Evolutionary conservation across 2,329 filamentous ascomycete species (phyloP).

Genomic region (Onygena corvina): DNA sequence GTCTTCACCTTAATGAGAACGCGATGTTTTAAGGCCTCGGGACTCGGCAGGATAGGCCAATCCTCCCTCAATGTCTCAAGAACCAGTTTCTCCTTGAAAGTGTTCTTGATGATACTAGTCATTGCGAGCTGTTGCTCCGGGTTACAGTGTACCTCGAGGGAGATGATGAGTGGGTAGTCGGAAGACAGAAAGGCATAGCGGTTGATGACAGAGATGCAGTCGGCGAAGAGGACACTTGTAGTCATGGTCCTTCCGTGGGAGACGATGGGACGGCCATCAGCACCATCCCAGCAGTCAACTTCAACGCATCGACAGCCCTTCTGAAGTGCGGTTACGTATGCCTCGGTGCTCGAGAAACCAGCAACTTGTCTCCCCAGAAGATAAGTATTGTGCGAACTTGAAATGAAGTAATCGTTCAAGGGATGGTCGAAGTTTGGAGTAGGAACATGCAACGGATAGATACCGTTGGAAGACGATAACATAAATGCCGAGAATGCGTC

Average conservation of each 20-base stretch:
- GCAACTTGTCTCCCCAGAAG: conserved; percentile 81
- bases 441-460: conserved; percentile 50
- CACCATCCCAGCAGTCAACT: conserved; percentile 95
- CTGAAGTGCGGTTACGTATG: conserved; percentile 79
- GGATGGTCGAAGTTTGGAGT: conserved; percentile 63
- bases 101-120: conserved; percentile 76
- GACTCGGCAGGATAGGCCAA: conserved; percentile 61
- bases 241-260: conserved; percentile 86
- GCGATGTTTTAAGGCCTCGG: conserved; percentile 68
- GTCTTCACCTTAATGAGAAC: conserved; percentile 91
- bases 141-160: conserved; percentile 89
- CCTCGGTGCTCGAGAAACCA: conserved; percentile 83
- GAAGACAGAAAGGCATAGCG: conserved; percentile 85
- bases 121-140: conserved; percentile 71
- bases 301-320: conserved; percentile 91
- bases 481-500: conserved; percentile 67
- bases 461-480: conserved; percentile 59
- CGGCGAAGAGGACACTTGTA: conserved; percentile 73
- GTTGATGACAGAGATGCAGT: conserved; percentile 85
- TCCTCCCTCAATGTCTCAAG: conserved; percentile 60
- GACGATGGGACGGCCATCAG: conserved; percentile 74
- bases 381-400: conserved; percentile 97
- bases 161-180: conserved; percentile 84
- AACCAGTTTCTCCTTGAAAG: conserved; percentile 70
- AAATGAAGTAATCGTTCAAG: conserved; percentile 94